These are phyloP conservation scores for Kodamaea sp. DNA, from an alignment of 1,139 yeast species.

Conservation along the genomic window DNA sequence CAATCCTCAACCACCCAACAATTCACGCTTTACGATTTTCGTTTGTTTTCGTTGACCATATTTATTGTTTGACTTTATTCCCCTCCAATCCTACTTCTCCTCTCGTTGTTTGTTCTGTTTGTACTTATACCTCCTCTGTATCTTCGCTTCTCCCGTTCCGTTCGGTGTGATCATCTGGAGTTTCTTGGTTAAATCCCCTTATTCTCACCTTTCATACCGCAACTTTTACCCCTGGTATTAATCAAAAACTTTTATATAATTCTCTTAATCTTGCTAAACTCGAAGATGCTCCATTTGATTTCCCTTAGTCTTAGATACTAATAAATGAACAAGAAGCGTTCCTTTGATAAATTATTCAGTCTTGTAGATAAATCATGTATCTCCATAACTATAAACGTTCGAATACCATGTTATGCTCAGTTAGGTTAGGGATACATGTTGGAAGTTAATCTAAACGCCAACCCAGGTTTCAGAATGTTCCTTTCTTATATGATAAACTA, in stretches of 20 bases:
- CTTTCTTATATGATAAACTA: too few relatives aligned
- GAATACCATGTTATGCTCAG: too few relatives aligned
- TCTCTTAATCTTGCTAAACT: slow-evolving; percentile 7
- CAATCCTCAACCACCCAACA: slow-evolving; percentile 2
- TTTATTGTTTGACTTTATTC: slow-evolving; percentile 9
- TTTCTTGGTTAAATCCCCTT: slow-evolving; percentile 7
- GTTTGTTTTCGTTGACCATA: background rate
- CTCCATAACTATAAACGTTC: too few relatives aligned
- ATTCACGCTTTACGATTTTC: slow-evolving; percentile 1
- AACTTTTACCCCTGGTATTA: slow-evolving; percentile 11
- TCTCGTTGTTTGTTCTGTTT: too few relatives aligned
- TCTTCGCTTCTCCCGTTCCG: slow-evolving; percentile 2
- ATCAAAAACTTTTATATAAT: slow-evolving; percentile 6
- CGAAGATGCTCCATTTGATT: slow-evolving; percentile 4
- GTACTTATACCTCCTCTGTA: too few relatives aligned
- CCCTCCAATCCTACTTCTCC: too few relatives aligned
- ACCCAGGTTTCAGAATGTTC: too few relatives aligned
- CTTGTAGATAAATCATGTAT: too few relatives aligned
- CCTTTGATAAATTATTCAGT: background rate
- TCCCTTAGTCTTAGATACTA: background rate
- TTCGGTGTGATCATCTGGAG: slow-evolving; percentile 4
- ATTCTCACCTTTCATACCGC: slow-evolving; percentile 2
- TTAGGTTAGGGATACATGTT: too few relatives aligned
- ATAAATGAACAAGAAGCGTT: background rate
- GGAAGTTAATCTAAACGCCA: too few relatives aligned